Conservation (phyloP, 1,139 yeast genomes). For the Hansenula sp. region DNA sequence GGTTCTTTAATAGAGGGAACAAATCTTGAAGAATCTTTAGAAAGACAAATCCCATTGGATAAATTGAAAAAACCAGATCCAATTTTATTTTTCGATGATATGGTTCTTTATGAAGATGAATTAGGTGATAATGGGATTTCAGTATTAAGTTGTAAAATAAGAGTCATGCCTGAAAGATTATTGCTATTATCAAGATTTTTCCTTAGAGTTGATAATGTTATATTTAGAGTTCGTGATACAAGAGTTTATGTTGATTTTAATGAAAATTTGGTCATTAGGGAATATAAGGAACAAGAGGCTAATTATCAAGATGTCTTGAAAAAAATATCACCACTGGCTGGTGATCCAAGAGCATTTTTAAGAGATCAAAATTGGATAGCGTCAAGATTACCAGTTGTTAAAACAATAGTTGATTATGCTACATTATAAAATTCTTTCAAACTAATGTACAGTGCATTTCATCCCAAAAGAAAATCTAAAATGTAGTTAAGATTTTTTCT, state of each 20-base stretch:
- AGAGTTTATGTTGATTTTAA: slow-evolving; percentile 78
- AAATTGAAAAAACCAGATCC: slow-evolving; percentile 76
- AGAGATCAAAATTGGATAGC: slow-evolving; percentile 85
- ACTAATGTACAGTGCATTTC: not conserved
- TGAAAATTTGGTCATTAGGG: slow-evolving; percentile 61
- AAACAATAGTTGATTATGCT: slow-evolving; percentile 26
- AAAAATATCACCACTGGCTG: slow-evolving; percentile 36
- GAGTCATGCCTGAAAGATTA: slow-evolving; percentile 86
- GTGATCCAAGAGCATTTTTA: slow-evolving; percentile 71
- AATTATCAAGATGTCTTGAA: slow-evolving; percentile 53
- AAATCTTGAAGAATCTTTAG: slow-evolving; percentile 18
- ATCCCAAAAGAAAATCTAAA: too few species aligned
- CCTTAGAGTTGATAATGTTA: slow-evolving; percentile 83
- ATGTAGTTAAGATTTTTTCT: slow-evolving; percentile 15
- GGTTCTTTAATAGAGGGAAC: slow-evolving; percentile 41
- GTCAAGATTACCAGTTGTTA: slow-evolving; percentile 45
- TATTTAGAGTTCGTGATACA: slow-evolving; percentile 80
- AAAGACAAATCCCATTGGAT: slow-evolving; percentile 57
- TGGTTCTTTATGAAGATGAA: slow-evolving; percentile 88
- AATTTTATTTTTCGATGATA: slow-evolving; percentile 82
- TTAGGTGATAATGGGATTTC: slow-evolving; percentile 94
- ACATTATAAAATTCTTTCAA: slow-evolving; percentile 8
- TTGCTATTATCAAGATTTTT: slow-evolving; percentile 73
- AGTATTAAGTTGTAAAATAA: slow-evolving; percentile 66
- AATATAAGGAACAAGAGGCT: slow-evolving; percentile 72